Evolutionary conservation across 192 early-diverging fungal species (phyloP), one percentile per base, ranked within the genome.

Genomic region (Backusella psychrophila): DNA sequence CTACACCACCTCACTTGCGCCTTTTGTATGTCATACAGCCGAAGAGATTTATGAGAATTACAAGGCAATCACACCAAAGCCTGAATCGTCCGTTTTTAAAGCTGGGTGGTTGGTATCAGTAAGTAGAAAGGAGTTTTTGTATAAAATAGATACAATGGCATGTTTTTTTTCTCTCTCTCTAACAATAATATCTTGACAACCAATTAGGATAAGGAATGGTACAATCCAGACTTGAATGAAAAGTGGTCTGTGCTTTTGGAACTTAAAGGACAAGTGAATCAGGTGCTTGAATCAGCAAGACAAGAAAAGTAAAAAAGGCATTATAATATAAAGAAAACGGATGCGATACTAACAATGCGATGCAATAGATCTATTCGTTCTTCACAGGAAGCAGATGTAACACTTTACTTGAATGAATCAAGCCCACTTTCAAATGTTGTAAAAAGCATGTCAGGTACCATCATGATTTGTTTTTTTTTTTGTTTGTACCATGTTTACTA

Each of bases 21-120:
- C 94, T 1, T 78, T 95, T 33, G 85, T 85, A 0, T 87, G 86
- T 65, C 91, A 91, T 75, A 78, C 92, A 19, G 91, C 87, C 1
- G 94, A 94, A 68, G 94, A 95, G 66, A 87, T 92, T 52, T 93
- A 91, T 81, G 90, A 90, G 72, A 86, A 93, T 72, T 87, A 80
- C 75, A 85, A 81, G 31, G 75, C 69, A 4, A 78, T 83, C 77
- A 71, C 77, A 35, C 59, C 70, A 6, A n/a, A 75, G 42, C 82
- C 89, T 66, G 69, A 82, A 79, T 73, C 86, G 44, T 69, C 82
- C 33, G 85, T 93, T 52, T 93, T 93, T 74, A 86, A 88, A 71
- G 80, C 85, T 15, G 79, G 85, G 17, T 93, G 90, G 92, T 82
- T 88, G 75, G 72, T 84, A 74, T 73, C 81, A n/a, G 84, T 75